Evolutionary conservation across 768 basidiomycete genomes (phyloP), one percentile per base, ranked within the genome.

Genomic region (Trametes maxima): DNA sequence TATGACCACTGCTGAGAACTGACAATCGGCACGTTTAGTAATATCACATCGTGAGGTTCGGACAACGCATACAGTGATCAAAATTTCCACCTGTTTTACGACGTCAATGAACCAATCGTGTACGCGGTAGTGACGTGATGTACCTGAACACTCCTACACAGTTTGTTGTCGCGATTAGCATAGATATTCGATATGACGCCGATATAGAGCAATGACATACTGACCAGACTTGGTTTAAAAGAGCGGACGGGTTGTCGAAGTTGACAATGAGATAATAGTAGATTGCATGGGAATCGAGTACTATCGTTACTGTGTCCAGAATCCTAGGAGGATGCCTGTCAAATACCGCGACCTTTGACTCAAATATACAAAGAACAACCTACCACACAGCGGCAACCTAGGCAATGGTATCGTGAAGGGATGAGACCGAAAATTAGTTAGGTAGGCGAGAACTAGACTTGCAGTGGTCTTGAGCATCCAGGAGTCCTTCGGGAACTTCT

Each of bases 261-360:
- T 65, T 65, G 19, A 21, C 25, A 16, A 65, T 55, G 24, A 65
- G 55, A 25, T 65, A 65, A 40, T 57, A 65, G 55, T 65, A 65
- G 17, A 65, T 47, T 19, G 47, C 52, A 36, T 65, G 64, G 1
- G 51, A n/a, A 28, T 49, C 57, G 12, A 65, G 56, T 12, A 61
- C 39, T 14, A 60, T 37, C 12, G 60, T 60, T 36, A 45, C 12
- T 2, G 46, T 57, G 44, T 65, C 64, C 12, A 61, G 25, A n/a
- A 56, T 14, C 47, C 59, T 60, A 37, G 10, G 8, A 33, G 12
- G 14, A 13, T 2, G 12, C 36, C 2, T 19, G 33, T 11, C 10
- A n/a, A 24, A n/a, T 33, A 28, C 28, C 5, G 14, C 2, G 10
- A n/a, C 7, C 28, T 44, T 33, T 11, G 22, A 16, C 12, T 24